These are phyloP conservation scores for Serendipita sp. DNA, from an alignment of 768 basidiomycete genomes.

Conservation along the genomic window DNA sequence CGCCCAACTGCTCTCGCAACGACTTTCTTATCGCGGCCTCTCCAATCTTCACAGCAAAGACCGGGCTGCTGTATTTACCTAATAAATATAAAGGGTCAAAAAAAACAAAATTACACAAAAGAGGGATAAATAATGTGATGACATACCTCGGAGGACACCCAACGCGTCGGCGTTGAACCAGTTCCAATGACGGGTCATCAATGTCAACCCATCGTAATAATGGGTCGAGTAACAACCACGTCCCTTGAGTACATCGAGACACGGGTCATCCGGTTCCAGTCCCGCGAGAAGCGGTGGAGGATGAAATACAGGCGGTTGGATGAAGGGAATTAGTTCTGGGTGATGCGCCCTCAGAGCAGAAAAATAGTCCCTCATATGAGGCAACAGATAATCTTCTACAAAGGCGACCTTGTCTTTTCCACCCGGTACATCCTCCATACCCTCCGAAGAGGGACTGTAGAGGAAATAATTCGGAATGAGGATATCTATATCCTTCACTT, in stretches of 20 bases:
- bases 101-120: too few relatives aligned
- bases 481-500: constrained; percentile 41
- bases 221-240: constrained; percentile 69
- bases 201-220: constrained; percentile 89
- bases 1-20: constrained; percentile 66
- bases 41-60: constrained; percentile 71
- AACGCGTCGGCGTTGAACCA: constrained; percentile 93
- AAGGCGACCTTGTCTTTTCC: constrained; percentile 37
- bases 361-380: constrained; percentile 46
- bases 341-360: constrained; percentile 48
- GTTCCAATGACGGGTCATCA: constrained; percentile 86
- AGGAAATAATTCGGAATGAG: constrained; percentile 66
- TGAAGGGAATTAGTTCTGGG: constrained; percentile 72
- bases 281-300: constrained; percentile 48
- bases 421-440: constrained; percentile 18
- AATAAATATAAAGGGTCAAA: neutral
- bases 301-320: constrained; percentile 84
- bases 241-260: constrained; percentile 24
- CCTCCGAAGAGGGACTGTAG: constrained; percentile 21
- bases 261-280: constrained; percentile 20
- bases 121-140: neutral
- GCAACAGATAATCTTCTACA: constrained; percentile 62
- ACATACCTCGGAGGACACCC: constrained; percentile 48
- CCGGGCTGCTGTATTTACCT: constrained; percentile 52
- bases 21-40: constrained; percentile 64